Base-by-base conservation (phyloP, 257 asterid genomes). In the Avicennia marina region DNA sequence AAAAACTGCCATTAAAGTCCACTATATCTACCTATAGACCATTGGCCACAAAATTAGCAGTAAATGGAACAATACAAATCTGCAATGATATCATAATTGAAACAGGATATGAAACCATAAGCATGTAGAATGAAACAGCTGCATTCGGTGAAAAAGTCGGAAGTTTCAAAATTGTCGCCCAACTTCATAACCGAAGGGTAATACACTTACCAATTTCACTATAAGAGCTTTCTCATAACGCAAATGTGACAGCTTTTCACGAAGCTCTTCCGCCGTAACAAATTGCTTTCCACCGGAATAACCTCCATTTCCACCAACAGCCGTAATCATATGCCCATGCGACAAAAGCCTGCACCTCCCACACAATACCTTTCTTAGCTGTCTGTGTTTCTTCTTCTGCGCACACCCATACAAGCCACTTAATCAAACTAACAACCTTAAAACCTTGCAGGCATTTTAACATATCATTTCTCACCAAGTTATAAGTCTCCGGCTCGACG, bases 301-400 rank as follows among this genome's bases (percentile, higher is more conserved):
- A 40, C 98, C 98, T 43, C 98, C 98, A 70, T 89, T 80, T 38
- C 98, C 97, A 71, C 98, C 98, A 65, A 93, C 98, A 47, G 98
- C 98, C 60, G 97, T 93, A 71, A 93, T 82, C 97, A 93, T 82
- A 68, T 84, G 95, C 24, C 98, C 98, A 53, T 93, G 97, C 19
- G 98, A 93, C 68, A 93, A 60, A 54, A 93, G 94, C 54, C 56
- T 85, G 79, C 98, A 93, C 74, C 98, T 82, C 75, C 98, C 96
- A 58, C 98, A 93, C 21, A 89, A 65, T 68, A 93, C 85, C 12
- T 74, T 80, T 54, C 78, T 80, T 2, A 93, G 79, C 68, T 89
- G 97, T 62, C 63, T 79, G 58, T 93, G 97, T 42, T 89, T 89
- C 94, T 89, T 93, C 77, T 93, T 93, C 99, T 93, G 84, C 70